phyloP scores from a whole-genome alignment of 768 basidiomycete species.

The Rhizopogon roseolus region DNA sequence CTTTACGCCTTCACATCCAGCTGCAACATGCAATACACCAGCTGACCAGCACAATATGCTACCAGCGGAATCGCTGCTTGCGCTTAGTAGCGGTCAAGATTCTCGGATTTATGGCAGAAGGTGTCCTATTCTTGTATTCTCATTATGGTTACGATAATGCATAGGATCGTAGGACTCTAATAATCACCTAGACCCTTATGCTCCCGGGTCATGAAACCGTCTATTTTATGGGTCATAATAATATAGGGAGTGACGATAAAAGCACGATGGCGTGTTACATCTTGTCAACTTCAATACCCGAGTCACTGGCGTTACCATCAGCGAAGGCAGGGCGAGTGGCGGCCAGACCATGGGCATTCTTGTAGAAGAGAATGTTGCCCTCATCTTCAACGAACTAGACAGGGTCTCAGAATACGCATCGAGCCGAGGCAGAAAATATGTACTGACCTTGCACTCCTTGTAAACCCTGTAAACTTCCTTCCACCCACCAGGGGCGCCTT shows the following conservation, averaged over 20 bases:
- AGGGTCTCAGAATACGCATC: background rate
- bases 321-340: slow-evolving; percentile 58
- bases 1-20: slow-evolving; percentile 70
- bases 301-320: slow-evolving; percentile 59
- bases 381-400: slow-evolving; percentile 87
- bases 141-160: background rate
- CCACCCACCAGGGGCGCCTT: slow-evolving; percentile 78
- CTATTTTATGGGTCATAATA: background rate
- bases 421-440: background rate
- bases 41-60: slow-evolving; percentile 84
- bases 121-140: slow-evolving; percentile 15
- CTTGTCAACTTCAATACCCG: slow-evolving; percentile 55
- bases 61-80: slow-evolving; percentile 85
- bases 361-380: slow-evolving; percentile 87
- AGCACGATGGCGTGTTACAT: slow-evolving; percentile 15
- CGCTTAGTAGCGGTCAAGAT: slow-evolving; percentile 72
- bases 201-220: background rate
- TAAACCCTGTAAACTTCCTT: slow-evolving; percentile 74
- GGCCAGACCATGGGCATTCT: slow-evolving; percentile 80
- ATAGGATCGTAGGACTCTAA: background rate
- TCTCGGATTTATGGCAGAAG: slow-evolving; percentile 61
- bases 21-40: slow-evolving; percentile 63
- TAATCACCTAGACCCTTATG: background rate
- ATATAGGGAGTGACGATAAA: background rate
- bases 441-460: slow-evolving; percentile 66